Conservation (phyloP, 371 early-diverging fungal genomes). For the Apophysomyces variabilis region DNA sequence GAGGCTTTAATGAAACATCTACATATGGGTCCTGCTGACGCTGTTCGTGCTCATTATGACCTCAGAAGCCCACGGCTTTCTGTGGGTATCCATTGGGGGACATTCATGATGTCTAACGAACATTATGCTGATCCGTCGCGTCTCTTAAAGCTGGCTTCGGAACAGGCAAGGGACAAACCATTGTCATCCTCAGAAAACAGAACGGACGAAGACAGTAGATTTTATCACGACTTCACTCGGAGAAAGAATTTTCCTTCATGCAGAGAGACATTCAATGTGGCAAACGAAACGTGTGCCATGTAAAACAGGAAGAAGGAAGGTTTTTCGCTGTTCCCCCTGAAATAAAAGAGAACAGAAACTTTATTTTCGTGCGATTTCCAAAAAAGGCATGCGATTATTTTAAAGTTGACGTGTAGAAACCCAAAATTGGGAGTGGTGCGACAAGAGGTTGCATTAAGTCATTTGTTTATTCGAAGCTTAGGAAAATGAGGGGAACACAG, state of each 20-base stretch:
- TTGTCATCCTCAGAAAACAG: constrained; percentile 6
- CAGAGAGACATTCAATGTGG: neutral
- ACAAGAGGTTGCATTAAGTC: constrained; percentile 6
- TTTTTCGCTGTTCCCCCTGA: too few relatives aligned
- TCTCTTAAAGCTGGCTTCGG: constrained; percentile 40
- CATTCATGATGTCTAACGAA: constrained; percentile 70
- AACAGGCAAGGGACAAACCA: constrained; percentile 11
- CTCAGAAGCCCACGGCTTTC: constrained; percentile 45
- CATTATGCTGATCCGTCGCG: constrained; percentile 67
- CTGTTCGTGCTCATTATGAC: constrained; percentile 56
- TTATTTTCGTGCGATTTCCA: neutral
- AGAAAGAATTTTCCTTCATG: constrained; percentile 19
- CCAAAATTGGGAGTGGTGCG: neutral
- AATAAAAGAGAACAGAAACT: neutral
- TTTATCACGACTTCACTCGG: constrained; percentile 45
- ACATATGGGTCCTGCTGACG: constrained; percentile 63
- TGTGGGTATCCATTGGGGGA: constrained; percentile 67
- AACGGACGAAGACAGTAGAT: constrained; percentile 18
- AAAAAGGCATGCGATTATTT: neutral
- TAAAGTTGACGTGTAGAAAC: constrained; percentile 6
- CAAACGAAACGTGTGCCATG: too few relatives aligned
- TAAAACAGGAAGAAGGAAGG: too few relatives aligned
- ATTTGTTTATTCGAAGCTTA: constrained; percentile 1
- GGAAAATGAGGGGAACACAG: constrained; percentile 12
- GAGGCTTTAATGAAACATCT: constrained; percentile 51